phyloP scores from a whole-genome alignment of 148 eudicot genomes.

The Cornus florida region DNA sequence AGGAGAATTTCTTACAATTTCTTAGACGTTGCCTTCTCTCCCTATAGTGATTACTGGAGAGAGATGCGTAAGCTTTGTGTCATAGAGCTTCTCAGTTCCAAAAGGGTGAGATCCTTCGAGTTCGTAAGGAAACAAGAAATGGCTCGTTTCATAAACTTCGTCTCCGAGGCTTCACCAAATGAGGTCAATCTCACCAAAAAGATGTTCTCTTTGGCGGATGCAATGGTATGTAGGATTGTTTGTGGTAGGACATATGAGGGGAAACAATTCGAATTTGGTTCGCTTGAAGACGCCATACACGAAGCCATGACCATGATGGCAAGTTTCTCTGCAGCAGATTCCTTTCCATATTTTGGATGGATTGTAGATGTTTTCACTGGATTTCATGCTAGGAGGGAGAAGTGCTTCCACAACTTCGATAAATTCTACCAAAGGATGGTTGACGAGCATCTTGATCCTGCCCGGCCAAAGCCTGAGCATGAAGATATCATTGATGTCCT shows the following conservation, averaged over 20 bases:
- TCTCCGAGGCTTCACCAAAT: background rate
- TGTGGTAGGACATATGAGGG: constrained; percentile 5
- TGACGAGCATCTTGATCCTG: too few relatives aligned
- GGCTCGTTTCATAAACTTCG: background rate
- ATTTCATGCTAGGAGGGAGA: too few relatives aligned
- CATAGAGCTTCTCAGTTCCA: background rate
- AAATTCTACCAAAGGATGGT: too few relatives aligned
- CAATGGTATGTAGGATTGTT: background rate
- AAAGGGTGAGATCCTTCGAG: background rate
- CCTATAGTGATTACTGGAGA: background rate
- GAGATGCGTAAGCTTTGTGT: background rate
- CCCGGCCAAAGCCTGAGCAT: too few relatives aligned
- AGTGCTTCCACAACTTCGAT: too few relatives aligned
- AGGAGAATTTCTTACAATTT: constrained; percentile 3
- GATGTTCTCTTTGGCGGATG: background rate
- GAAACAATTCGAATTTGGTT: background rate
- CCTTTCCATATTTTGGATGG: too few relatives aligned
- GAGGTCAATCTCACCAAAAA: background rate
- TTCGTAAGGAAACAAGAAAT: background rate
- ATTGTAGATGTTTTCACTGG: too few relatives aligned
- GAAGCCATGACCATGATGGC: too few relatives aligned
- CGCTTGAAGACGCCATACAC: too few relatives aligned
- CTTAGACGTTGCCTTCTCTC: constrained; percentile 10
- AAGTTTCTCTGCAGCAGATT: too few relatives aligned
- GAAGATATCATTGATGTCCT: too few relatives aligned